These are phyloP conservation scores for Gossypium armourianum DNA, from an alignment of 441 rosid species.

Conservation along the genomic window DNA sequence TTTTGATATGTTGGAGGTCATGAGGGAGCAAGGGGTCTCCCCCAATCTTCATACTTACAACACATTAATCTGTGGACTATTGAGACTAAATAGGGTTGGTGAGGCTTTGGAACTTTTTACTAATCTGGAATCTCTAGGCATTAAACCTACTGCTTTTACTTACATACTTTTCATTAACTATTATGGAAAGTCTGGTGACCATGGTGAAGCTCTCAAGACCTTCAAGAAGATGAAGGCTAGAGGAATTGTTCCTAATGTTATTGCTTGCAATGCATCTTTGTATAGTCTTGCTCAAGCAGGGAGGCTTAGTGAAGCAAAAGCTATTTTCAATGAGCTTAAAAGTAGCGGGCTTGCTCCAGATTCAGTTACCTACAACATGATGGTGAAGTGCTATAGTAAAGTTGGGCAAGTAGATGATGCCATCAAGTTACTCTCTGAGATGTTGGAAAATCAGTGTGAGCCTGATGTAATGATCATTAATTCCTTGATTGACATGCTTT, in stretches of 20 bases:
- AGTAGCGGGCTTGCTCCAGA: constrained; percentile 57
- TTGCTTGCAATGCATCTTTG: constrained; percentile 80
- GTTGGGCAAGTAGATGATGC: constrained; percentile 71
- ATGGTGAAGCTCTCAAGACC: constrained; percentile 55
- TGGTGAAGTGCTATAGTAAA: constrained; percentile 82
- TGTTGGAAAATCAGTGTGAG: constrained; percentile 50
- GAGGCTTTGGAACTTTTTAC: constrained; percentile 52
- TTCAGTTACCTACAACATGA: constrained; percentile 84
- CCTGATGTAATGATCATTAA: constrained; percentile 70
- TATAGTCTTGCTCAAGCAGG: constrained; percentile 67
- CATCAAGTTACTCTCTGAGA: constrained; percentile 60
- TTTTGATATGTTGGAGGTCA: constrained; percentile 47
- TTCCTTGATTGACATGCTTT: constrained; percentile 65
- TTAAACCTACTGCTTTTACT: constrained; percentile 60
- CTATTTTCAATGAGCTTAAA: constrained; percentile 52
- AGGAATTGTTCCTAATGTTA: constrained; percentile 74
- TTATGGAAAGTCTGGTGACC: constrained; percentile 66
- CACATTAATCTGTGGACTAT: constrained; percentile 63
- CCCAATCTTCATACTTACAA: constrained; percentile 85
- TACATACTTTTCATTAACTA: constrained; percentile 77
- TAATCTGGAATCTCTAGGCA: constrained; percentile 50
- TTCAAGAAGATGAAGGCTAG: constrained; percentile 62
- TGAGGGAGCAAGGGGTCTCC: constrained; percentile 45
- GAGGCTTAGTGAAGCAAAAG: constrained; percentile 57
- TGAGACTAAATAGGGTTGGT: constrained; percentile 45